A percentile compares a stretch with the other conserved stretches of the same genome.
phyloP scores from a whole-genome alignment of 768 basidiomycete genomes.

The Suillus luteus region DNA sequence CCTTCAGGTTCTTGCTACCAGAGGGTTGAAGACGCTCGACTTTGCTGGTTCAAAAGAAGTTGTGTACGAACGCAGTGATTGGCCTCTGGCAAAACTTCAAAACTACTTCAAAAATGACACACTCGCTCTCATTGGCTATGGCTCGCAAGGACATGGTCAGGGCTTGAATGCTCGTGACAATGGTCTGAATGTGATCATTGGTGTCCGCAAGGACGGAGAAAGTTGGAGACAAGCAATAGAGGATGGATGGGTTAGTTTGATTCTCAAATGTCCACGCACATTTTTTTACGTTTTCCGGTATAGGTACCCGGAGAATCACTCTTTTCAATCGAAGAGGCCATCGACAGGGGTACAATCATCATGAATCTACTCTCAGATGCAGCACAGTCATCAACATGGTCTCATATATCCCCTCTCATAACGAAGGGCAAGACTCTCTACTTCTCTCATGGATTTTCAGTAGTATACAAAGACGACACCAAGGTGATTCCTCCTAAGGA shows the following conservation, averaged over 20 bases:
- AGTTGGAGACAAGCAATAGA: conserved; percentile 94
- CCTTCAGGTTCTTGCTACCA: background rate
- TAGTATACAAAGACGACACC: conserved; percentile 97
- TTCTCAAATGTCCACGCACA: background rate
- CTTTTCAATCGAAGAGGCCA: conserved; percentile 98
- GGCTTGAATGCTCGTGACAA: conserved; percentile 99
- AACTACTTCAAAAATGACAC: conserved; percentile 99
- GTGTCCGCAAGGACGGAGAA: conserved; percentile 96
- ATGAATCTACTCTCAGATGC: conserved; percentile 99
- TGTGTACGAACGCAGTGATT: conserved; percentile 95
- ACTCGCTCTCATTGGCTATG: conserved; percentile 98
- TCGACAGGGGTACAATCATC: conserved; percentile 94
- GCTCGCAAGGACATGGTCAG: conserved; percentile 98
- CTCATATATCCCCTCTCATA: conserved; percentile 85
- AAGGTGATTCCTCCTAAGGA: conserved; percentile 90
- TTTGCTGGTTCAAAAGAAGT: conserved; percentile 93
- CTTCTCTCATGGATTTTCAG: conserved; percentile 99
- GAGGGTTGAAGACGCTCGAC: conserved; percentile 77
- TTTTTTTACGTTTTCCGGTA: conserved; percentile 1
- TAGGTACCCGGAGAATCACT: conserved; percentile 93
- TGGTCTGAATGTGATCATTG: conserved; percentile 96
- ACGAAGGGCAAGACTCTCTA: conserved; percentile 99
- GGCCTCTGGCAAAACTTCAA: conserved; percentile 96
- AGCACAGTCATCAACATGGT: conserved; percentile 96
- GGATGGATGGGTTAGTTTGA: conserved; percentile 83